Evolutionary conservation across 192 early-diverging fungal species (phyloP).

Genomic region (Chytriomyces sp.): DNA sequence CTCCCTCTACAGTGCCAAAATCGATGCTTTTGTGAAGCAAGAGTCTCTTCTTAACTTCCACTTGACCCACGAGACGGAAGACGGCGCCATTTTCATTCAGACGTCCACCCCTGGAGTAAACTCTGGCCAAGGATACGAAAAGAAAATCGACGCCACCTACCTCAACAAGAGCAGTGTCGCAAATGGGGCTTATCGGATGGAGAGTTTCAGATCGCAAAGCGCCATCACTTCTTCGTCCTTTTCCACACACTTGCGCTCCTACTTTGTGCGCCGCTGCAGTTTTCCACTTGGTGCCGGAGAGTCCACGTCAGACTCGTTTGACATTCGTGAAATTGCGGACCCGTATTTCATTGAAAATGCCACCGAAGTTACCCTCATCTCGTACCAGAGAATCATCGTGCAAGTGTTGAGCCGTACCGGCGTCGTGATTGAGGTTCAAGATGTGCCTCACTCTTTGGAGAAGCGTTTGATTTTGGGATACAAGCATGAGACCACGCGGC

Average conservation of each 20-base stretch:
- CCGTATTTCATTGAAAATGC: constrained; percentile 91
- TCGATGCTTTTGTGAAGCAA: constrained; percentile 85
- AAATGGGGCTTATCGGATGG: constrained; percentile 84
- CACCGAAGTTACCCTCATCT: constrained; percentile 82
- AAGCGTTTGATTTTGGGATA: constrained; percentile 87
- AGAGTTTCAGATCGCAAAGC: constrained; percentile 92
- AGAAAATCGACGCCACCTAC: constrained; percentile 85
- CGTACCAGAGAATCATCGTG: constrained; percentile 85
- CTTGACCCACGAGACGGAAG: constrained; percentile 85
- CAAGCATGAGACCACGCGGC: constrained; percentile 84
- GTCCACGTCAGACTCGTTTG: constrained; percentile 63
- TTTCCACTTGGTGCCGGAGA: constrained; percentile 80
- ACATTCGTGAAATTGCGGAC: constrained; percentile 87
- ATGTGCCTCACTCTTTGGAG: constrained; percentile 83
- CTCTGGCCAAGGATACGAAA: constrained; percentile 82
- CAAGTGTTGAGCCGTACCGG: constrained; percentile 82
- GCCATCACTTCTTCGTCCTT: constrained; percentile 77
- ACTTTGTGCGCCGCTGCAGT: constrained; percentile 87
- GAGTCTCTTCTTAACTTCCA: constrained; percentile 79
- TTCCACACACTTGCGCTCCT: constrained; percentile 84
- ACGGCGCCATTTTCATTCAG: constrained; percentile 93
- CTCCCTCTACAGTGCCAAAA: constrained; percentile 95
- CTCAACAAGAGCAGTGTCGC: constrained; percentile 70
- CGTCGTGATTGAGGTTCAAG: constrained; percentile 88
- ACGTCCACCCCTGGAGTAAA: constrained; percentile 90